Evolutionary conservation across 805 yeast genomes (phyloP).

Genomic region (Spathaspora arborariae): DNA sequence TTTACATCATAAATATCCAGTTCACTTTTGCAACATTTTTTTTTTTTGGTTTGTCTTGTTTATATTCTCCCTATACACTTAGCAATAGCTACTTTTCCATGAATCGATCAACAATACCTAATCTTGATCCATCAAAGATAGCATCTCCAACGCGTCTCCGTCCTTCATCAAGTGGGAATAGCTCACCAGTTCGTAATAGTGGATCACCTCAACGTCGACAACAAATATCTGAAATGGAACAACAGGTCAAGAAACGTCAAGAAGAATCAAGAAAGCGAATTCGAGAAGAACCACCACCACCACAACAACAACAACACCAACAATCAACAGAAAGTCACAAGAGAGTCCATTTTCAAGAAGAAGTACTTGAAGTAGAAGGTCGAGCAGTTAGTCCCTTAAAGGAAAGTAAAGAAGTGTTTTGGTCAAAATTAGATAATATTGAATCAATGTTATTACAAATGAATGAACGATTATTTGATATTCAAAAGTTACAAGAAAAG

Average conservation of each 20-base stretch:
- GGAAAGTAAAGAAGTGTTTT: background rate
- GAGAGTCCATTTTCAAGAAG: slow-evolving; percentile 7
- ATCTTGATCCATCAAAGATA: background rate
- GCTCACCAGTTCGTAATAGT: slow-evolving; percentile 22
- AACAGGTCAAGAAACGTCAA: slow-evolving; percentile 18
- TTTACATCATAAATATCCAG: no score
- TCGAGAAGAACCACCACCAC: background rate
- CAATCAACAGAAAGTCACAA: slow-evolving; percentile 2
- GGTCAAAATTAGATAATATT: slow-evolving; percentile 1
- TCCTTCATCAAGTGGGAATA: background rate
- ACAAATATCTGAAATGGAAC: slow-evolving; percentile 26
- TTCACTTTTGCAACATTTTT: background rate
- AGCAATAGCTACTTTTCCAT: no score
- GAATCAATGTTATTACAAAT: slow-evolving; percentile 1
- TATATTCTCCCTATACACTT: background rate
- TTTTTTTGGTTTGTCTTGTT: background rate
- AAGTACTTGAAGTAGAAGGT: background rate
- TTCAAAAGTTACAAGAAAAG: slow-evolving; percentile 1
- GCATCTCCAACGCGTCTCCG: background rate
- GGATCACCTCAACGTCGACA: slow-evolving; percentile 34
- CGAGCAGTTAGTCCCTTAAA: background rate
- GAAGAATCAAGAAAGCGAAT: background rate
- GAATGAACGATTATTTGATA: slow-evolving; percentile 1
- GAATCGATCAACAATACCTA: background rate
- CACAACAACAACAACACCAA: no score